Evolutionary conservation across 441 rosid species (phyloP).

Genomic region (Populus tomentosa): DNA sequence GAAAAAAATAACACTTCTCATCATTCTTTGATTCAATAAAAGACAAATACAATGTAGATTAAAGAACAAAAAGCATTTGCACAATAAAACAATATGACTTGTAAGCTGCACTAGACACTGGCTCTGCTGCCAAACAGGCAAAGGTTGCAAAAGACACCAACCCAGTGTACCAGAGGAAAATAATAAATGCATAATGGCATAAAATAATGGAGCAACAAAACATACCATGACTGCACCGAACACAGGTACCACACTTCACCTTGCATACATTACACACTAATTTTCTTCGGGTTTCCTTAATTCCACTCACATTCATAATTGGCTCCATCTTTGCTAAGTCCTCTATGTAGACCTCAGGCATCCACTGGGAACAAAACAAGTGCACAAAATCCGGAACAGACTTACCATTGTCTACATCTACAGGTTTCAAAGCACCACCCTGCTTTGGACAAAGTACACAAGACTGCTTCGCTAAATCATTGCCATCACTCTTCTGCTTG

Average conservation of each 20-base stretch:
- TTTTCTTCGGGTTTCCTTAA: conserved; percentile 64
- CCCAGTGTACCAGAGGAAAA: conserved; percentile 18
- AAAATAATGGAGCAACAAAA: conserved; percentile 28
- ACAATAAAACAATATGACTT: conserved; percentile 4
- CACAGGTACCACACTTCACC: conserved; percentile 81
- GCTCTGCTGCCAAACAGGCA: conserved; percentile 2
- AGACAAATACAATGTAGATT: conserved; percentile 1
- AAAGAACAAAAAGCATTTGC: background rate
- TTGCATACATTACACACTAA: conserved; percentile 81
- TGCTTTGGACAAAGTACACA: conserved; percentile 83
- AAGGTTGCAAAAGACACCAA: conserved; percentile 10
- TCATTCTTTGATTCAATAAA: background rate
- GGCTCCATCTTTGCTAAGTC: conserved; percentile 80
- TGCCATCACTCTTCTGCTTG: conserved; percentile 38
- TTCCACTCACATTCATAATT: conserved; percentile 52
- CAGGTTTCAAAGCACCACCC: conserved; percentile 86
- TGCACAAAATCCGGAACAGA: conserved; percentile 58
- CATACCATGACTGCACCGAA: conserved; percentile 99
- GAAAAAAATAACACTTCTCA: background rate
- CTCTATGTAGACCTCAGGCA: conserved; percentile 81
- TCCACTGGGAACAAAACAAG: conserved; percentile 88
- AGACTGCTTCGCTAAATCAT: conserved; percentile 37
- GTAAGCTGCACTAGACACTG: background rate
- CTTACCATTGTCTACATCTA: conserved; percentile 32
- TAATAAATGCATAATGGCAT: conserved; percentile 16